A percentile compares a stretch with the other conserved stretches of the same genome.
phyloP scores from a whole-genome alignment of 352 stramenopile species.

The Phytophthora cactorum region DNA sequence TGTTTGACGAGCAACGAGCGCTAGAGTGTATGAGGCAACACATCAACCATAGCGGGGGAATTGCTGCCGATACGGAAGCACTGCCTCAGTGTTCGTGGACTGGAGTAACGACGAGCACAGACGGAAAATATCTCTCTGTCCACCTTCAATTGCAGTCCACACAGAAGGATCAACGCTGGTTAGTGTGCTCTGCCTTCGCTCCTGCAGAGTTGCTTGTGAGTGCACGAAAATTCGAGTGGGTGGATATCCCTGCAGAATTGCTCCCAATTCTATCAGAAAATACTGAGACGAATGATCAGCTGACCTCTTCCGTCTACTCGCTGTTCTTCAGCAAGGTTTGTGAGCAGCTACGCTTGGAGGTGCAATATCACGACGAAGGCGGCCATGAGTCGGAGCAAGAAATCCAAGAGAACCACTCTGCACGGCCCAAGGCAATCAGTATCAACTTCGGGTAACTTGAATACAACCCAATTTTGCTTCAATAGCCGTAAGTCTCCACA shows the following conservation, averaged over 20 bases:
- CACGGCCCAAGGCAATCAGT: constrained; percentile 5
- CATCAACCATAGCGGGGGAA: neutral
- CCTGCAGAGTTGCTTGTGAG: constrained; percentile 26
- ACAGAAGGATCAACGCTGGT: neutral
- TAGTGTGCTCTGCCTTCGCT: constrained; percentile 38
- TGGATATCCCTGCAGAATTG: constrained; percentile 25
- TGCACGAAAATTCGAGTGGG: constrained; percentile 12
- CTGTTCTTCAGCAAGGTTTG: constrained; percentile 23
- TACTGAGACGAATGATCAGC: neutral
- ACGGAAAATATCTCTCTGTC: constrained; percentile 24
- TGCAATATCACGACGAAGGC: neutral
- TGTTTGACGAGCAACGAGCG: constrained; percentile 23
- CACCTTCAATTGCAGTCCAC: constrained; percentile 21
- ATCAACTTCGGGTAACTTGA: constrained; percentile 12
- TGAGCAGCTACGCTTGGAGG: constrained; percentile 16
- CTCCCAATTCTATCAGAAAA: neutral
- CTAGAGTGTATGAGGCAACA: constrained; percentile 17
- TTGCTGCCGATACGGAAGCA: neutral
- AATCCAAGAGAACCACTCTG: neutral
- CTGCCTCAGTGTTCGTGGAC: constrained; percentile 15
- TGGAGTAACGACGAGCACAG: constrained; percentile 4
- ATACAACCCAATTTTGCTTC: constrained; percentile 17
- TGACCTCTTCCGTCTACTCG: neutral
- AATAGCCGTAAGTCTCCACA: neutral
- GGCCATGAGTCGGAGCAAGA: neutral